Percentiles rank a stretch among this genome's conserved stretches.
Conservation (phyloP, 2,329 filamentous ascomycete species). For the Aureobasidium sp. region DNA sequence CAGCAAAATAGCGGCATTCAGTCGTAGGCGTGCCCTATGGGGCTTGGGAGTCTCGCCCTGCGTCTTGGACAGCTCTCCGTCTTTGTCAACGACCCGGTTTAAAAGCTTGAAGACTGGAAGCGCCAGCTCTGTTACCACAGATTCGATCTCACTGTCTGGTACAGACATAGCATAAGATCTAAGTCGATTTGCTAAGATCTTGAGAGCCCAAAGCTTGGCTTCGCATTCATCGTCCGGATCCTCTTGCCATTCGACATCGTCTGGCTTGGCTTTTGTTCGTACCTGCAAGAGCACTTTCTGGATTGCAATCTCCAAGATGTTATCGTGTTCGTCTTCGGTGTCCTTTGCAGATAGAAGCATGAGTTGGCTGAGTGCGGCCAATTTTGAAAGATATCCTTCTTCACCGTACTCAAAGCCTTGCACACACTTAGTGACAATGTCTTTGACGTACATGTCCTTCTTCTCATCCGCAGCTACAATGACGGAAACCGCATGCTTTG, state of each 20-base stretch:
- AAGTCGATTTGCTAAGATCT: conserved; percentile 78
- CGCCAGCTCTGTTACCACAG: conserved; percentile 45
- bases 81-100: conserved; percentile 64
- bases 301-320: conserved; percentile 71
- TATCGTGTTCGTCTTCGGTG: conserved; percentile 64
- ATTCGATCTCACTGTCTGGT: conserved; percentile 35
- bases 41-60: conserved; percentile 62
- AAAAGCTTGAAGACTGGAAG: conserved; percentile 71
- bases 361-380: conserved; percentile 66
- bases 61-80: conserved; percentile 73
- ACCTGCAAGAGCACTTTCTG: conserved; percentile 66
- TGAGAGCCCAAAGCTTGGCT: conserved; percentile 77
- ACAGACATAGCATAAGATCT: conserved; percentile 46
- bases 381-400: conserved; percentile 65
- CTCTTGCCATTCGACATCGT: conserved; percentile 39
- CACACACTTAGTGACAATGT: conserved; percentile 69
- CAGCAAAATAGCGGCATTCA: conserved; percentile 69
- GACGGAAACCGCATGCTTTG: conserved; percentile 91
- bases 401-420: conserved; percentile 67
- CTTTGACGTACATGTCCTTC: conserved; percentile 79
- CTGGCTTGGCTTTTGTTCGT: conserved; percentile 46
- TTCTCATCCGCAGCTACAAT: conserved; percentile 69
- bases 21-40: conserved; percentile 73
- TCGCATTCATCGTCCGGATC: conserved; percentile 72
- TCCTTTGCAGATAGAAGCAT: conserved; percentile 67